Evolutionary conservation across 257 asterid species (phyloP), one percentile per base, ranked within the genome.

Genomic region (Primulina tabacum): DNA sequence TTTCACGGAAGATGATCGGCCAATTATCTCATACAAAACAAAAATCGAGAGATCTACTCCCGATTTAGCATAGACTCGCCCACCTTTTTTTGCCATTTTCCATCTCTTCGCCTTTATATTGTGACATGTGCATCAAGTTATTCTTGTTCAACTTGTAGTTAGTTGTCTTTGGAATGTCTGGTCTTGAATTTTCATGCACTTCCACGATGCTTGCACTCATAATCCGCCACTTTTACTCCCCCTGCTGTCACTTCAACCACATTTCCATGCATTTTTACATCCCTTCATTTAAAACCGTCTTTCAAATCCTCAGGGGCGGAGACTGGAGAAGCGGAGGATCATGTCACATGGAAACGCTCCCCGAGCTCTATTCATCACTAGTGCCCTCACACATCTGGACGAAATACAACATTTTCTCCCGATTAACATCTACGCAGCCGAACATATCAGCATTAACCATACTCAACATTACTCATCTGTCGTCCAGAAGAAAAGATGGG

Each of bases 261-360:
- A 55, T 29, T 59, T 64, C 34, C 9, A 2, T 71, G 24, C 21
- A 58, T 21, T 63, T 64, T 69, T 33, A 32, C n/a, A 43, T 11
- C 53, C 53, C n/a, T 43, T 43, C 53, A 2, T 8, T 32, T 38
- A 38, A 38, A 38, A 38, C 14, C 47, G 9, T 38, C 2, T 43
- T 37, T 16, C 4, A 47, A 3, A 0, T 64, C 72, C 70, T 16
- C 83, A 92, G 98, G 80, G 96, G 96, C 4, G 98, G 98, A n/a
- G 94, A 90, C 65, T 92, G 97, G 98, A 87, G 82, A 75, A 79
- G 79, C 0, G 98, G 97, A 34, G 97, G 97, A 56, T 62, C 76
- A 32, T 90, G 98, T 69, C 97, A 92, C 82, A 11, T 71, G 70
- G 97, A 86, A 76, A 87, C 92, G 8, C 90, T 88, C 37, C 97